Evolutionary conservation across 257 asterid genomes (phyloP).

Genomic region (Plantago major): DNA sequence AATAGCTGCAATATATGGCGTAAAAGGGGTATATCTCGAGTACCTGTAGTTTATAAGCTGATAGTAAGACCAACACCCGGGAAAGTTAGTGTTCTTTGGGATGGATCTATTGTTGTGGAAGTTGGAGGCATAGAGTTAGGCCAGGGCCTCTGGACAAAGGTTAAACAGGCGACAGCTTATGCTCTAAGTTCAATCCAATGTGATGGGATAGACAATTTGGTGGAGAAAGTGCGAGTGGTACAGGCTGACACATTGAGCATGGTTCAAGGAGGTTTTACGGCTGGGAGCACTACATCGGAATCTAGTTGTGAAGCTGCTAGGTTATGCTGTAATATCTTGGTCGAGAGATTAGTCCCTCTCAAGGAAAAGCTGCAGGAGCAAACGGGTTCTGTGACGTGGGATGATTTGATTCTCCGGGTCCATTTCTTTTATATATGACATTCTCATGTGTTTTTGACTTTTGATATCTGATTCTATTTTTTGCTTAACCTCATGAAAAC

Average conservation of each 20-base stretch:
- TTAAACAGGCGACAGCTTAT: constrained; percentile 58
- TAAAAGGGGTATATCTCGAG: constrained; percentile 69
- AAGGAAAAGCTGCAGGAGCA: constrained; percentile 43
- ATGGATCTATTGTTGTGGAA: constrained; percentile 69
- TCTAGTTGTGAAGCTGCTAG: constrained; percentile 75
- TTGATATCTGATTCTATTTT: neutral
- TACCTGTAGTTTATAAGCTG: constrained; percentile 44
- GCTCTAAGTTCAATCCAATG: constrained; percentile 47
- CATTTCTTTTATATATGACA: neutral
- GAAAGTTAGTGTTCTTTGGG: constrained; percentile 64
- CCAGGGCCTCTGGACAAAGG: constrained; percentile 84
- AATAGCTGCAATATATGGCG: constrained; percentile 40
- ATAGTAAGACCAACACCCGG: constrained; percentile 43
- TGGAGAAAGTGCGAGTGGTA: constrained; percentile 60
- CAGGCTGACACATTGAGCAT: constrained; percentile 71
- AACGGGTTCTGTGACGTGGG: constrained; percentile 55
- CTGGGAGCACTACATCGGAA: constrained; percentile 78
- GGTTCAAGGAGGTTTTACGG: constrained; percentile 63
- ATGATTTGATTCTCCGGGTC: constrained; percentile 50
- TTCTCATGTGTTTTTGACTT: neutral
- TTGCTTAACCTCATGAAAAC: neutral
- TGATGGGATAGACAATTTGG: constrained; percentile 40
- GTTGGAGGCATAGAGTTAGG: constrained; percentile 81
- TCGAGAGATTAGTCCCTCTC: constrained; percentile 48
- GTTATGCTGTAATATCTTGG: constrained; percentile 57